A percentile compares a stretch with the other conserved stretches of the same genome.
Conservation (phyloP, 371 early-diverging fungal genomes). For the Conidiobolus incongruus region DNA sequence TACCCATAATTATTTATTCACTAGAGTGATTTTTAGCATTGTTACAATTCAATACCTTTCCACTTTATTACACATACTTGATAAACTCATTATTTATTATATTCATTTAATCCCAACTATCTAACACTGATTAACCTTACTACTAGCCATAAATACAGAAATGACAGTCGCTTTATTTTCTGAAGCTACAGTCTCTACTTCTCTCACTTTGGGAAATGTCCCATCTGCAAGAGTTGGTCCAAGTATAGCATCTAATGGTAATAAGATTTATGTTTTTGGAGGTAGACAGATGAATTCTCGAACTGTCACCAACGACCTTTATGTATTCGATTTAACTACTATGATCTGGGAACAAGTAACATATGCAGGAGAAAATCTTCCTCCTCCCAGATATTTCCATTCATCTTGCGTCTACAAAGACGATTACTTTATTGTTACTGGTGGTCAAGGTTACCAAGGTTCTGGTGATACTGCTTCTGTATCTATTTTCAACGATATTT, state of each 20-base stretch:
- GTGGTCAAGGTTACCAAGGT: slow-evolving; percentile 32
- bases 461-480: slow-evolving; percentile 12
- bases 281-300: slow-evolving; percentile 40
- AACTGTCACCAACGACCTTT: slow-evolving; percentile 47
- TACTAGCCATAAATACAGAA: too few species aligned
- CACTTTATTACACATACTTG: too few species aligned
- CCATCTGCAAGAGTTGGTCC: slow-evolving; percentile 60
- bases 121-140: too few species aligned
- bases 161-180: slow-evolving; percentile 1
- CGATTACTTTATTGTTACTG: slow-evolving; percentile 27
- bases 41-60: too few species aligned
- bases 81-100: too few species aligned
- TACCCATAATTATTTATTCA: too few species aligned
- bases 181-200: slow-evolving; percentile 25
- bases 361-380: slow-evolving; percentile 12
- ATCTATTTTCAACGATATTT: slow-evolving; percentile 42
- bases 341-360: slow-evolving; percentile 29
- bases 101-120: too few species aligned
- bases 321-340: slow-evolving; percentile 31
- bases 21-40: too few species aligned
- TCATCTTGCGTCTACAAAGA: slow-evolving; percentile 34
- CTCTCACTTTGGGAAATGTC: slow-evolving; percentile 42
- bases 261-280: slow-evolving; percentile 47
- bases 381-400: slow-evolving; percentile 52
- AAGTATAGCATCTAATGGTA: slow-evolving; percentile 37